These are phyloP conservation scores for Ophiostoma angusticollis DNA, from an alignment of 2,329 filamentous ascomycete genomes.

Conservation along the genomic window DNA sequence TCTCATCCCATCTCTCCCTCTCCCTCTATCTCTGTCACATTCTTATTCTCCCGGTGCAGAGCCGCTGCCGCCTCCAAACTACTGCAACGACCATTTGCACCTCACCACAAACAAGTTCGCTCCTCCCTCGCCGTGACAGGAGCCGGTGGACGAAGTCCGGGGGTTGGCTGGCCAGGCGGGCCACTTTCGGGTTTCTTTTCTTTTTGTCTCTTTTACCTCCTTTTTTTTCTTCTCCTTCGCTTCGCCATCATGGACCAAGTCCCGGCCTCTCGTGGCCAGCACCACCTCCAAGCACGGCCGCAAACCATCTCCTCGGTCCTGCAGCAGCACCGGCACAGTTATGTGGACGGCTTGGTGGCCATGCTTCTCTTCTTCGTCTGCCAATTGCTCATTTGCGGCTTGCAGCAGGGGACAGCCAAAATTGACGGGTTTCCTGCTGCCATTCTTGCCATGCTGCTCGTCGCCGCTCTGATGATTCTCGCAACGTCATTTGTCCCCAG, in stretches of 20 bases:
- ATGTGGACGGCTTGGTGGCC: conserved; percentile 21
- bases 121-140: conserved; percentile 1
- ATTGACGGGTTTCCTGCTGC: conserved; percentile 32
- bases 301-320: not conserved
- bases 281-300: no score
- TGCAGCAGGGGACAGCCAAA: conserved; percentile 24
- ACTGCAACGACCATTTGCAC: no score
- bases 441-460: conserved; percentile 33
- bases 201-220: no score
- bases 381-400: conserved; percentile 33
- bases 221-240: not conserved
- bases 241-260: not conserved
- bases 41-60: no score
- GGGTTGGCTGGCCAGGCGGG: conserved; percentile 7
- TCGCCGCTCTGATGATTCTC: conserved; percentile 24
- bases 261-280: not conserved
- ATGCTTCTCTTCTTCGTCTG: conserved; percentile 26
- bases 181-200: not conserved
- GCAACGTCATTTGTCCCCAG: conserved; percentile 11
- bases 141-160: conserved; percentile 6
- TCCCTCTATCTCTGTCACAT: no score
- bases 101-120: not conserved
- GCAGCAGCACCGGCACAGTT: not conserved
- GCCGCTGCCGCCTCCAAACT: no score
- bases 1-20: no score